Evolutionary conservation across 495 filamentous ascomycete species (phyloP), one percentile per base, ranked within the genome.

Genomic region (Hyaloscypha variabilis): DNA sequence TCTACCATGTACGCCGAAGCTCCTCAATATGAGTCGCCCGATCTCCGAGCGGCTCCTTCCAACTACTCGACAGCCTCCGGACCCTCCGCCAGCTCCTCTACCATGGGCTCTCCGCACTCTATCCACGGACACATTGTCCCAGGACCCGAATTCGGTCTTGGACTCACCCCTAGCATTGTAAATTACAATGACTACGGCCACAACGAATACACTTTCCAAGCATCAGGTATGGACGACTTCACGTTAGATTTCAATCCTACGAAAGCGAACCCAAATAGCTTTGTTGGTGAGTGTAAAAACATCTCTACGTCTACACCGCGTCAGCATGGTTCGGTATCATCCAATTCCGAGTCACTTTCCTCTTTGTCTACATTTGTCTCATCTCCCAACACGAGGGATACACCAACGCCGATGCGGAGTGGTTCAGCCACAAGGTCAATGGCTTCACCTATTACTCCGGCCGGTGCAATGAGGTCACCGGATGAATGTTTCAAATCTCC

Each of bases 101-200:
- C 88, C 34, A 89, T 91, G 69, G 91, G 89, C 34, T 97, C 93
- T 10, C 93, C 93, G 23, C 90, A 88, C 65, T 89, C 89, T 0
- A 84, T 83, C 59, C 82, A 84, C 63, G 80, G 82, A 58, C 77
- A 84, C 46, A 77, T 81, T 72, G 78, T 87, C 71, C 74, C 84
- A 77, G 69, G 78, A 82, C 46, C 79, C 87, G 66, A 91, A 89
- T 85, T 81, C 52, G 87, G 86, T 34, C 77, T 93, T 36, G 88
- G 85, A 11, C 81, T 91, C 56, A 81, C 79, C 53, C 89, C 89
- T n/a, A 80, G 81, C 58, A 90, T 91, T 56, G 85, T 92, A 61
- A 84, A 85, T 72, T 78, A 81, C 63, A 83, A 83, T 59, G 88
- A 87, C 71, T 19, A 24, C n/a, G 66, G 66, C 8, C 49, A 60